Base-by-base conservation (phyloP, 192 early-diverging fungal species). In the Mortierella antarctica region DNA sequence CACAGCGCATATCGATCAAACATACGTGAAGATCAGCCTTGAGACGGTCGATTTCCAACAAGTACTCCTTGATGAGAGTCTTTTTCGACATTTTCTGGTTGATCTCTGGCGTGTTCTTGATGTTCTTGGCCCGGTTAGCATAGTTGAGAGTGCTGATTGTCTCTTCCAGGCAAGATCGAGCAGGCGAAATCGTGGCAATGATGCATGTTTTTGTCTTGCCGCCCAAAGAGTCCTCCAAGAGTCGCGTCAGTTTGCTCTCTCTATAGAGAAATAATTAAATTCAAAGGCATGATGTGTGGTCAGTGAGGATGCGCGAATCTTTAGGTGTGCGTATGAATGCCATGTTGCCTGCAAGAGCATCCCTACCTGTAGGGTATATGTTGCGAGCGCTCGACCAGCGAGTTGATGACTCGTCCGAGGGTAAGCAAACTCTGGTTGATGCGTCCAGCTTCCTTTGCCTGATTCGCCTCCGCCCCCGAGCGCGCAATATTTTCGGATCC, bases 181-280 rank as follows among this genome's bases (percentile, higher is more conserved):
- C 91, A 0, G 94, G 94, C 13, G 95, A 95, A 40, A 97, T 91
- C 15, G 96, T 97, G 14, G 96, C 98, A 51, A 99, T 96, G 70
- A 99, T 96, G 69, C 96, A 97, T 0, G 98, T 97, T 59, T 95
- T 96, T 15, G 96, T 98, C 51, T 89, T 83, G 0, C 97, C 97
- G 67, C 93, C 93, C 1, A 95, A 86, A 2, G 96, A 98, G 85
- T 98, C 96, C 82, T 96, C 93, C 18, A 99, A 74, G 0, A 99
- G 83, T 8, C 96, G 80, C 0, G 96, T 99, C 44, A 99, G 82
- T 77, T 97, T 99, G 77, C 93, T 94, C 66, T 92, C 89, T 50
- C 94, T 87, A 58, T 7, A 18, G 6, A 0, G 21, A 7, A 5
- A 67, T 40, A 5, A 42, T 42, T 2, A 6, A 44, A 44, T 18